A percentile compares a stretch with the other conserved stretches of the same genome.
These are phyloP conservation scores for Ogataea wickerhamii DNA, from an alignment of 805 yeast species.

Conservation along the genomic window DNA sequence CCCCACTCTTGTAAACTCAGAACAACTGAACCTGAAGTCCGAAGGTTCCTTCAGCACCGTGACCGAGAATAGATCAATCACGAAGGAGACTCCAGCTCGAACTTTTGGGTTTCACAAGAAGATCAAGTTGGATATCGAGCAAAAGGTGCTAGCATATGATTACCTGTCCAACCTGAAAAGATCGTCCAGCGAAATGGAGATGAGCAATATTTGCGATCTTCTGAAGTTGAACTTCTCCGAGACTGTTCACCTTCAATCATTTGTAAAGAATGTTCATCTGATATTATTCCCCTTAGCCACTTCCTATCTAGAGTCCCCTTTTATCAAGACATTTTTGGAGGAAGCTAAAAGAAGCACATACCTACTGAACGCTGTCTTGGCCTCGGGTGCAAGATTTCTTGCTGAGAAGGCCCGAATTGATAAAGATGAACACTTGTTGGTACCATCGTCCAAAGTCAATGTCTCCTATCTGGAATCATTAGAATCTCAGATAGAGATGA, in stretches of 20 bases:
- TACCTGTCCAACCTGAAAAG: constrained; percentile 17
- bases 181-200: constrained; percentile 16
- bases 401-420: constrained; percentile 26
- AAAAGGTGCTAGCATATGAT: constrained; percentile 16
- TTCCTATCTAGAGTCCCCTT: constrained; percentile 27
- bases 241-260: constrained; percentile 25
- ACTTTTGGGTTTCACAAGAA: neutral
- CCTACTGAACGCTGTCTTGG: constrained; percentile 61
- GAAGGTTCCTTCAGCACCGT: neutral
- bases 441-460: constrained; percentile 6
- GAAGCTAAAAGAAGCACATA: constrained; percentile 46
- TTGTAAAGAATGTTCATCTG: constrained; percentile 28
- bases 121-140: neutral
- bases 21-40: neutral
- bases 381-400: constrained; percentile 61
- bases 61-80: neutral
- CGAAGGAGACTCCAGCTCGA: neutral
- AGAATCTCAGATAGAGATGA: constrained; percentile 28
- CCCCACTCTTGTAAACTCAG: neutral
- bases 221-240: constrained; percentile 23
- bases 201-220: constrained; percentile 18
- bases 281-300: constrained; percentile 28
- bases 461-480: constrained; percentile 9
- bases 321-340: constrained; percentile 23
- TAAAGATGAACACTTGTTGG: constrained; percentile 10